Evolutionary conservation across 305 asterid species (phyloP), one percentile per base, ranked within the genome.

Genomic region (Fraxinus sp.): DNA sequence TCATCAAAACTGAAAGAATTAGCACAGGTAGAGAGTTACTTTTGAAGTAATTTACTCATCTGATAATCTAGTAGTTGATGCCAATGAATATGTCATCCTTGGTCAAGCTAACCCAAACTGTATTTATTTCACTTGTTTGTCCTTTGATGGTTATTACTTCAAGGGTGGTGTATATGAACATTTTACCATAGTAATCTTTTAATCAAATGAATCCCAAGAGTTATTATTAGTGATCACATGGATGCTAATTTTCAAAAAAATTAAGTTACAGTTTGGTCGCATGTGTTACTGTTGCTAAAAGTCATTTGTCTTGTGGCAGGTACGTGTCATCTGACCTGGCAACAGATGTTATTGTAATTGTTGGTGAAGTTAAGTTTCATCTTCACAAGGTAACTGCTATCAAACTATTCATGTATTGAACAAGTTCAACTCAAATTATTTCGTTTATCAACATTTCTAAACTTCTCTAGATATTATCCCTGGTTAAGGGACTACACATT

Each of bases 331-430:
- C 97, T 72, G 99, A 95, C 75, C 85, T 95, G 88, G 94, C 90
- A 52, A 92, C 97, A 3, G 99, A 95, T 86, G 83, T 93, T 78
- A 80, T 88, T 81, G 28, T 95, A 44, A 86, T 74, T 7, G 91
- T 94, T 76, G 95, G 93, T 8, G 92, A 89, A 76, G 86, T 93
- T 41, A 88, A 86, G 85, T 95, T 95, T 85, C 89, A 88, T 89
- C 99, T 95, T 83, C 99, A 95, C 86, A 95, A 95, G 98, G 99
- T 95, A 88, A 87, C 78, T 72, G 75, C 73, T 77, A 57, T 62
- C 57, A 35, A 57, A 28, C 78, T 33, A 66, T 26, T 57, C 18
- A 11, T 79, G 41, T 13, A 28, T 9, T 26, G 72, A 36, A 14
- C 62, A 20, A 39, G 28, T 57, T 41, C 10, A 71, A 30, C 72